Evolutionary conservation across 108 stramenopile species (phyloP), one percentile per base, ranked within the genome.

Genomic region (Cylindrotheca fusiformis): DNA sequence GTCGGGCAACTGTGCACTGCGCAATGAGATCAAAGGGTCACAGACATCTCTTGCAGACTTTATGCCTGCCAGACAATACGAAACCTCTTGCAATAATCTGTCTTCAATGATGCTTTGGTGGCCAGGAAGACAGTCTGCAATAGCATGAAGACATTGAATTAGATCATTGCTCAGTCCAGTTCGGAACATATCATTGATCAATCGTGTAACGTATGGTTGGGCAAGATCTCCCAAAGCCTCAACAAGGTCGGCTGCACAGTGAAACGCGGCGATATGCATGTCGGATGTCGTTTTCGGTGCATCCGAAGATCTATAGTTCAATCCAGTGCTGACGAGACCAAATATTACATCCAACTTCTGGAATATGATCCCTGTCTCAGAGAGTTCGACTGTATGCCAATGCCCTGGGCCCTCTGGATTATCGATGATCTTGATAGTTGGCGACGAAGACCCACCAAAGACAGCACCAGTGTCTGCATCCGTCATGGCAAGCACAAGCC

Each of bases 121-220:
- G 22, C 84, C 80, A 5, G 97, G 97, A 4, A 97, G 51, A 59
- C 77, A 71, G 44, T 69, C 49, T 4, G 85, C 80, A 51, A 99
- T 84, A 4, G 91, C 90, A 24, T 84, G 74, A 3, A 99, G 65
- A 26, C 95, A 93, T 26, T 86, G 66, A 49, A 98, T 97, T 51
- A 99, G 82, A 45, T 88, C 70, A 41, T 83, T 79, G 58, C 82
- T 85, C 44, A 99, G 63, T 0, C 97, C 97, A 20, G 87, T 78
- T 47, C 76, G 55, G 69, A 99, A 97, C 81, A 98, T 92, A 47
- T 91, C 83, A 47, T 96, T 94, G 18, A 98, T 72, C 17, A 98
- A 64, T 8, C 59, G 74, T 24, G 67, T 31, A 12, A 90, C 65
- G 67, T 95, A 90, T 1, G 91, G 85, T 12, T 63, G 52, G 17